Evolutionary conservation across 768 basidiomycete genomes (phyloP).

Genomic region (Calocera viscosa): DNA sequence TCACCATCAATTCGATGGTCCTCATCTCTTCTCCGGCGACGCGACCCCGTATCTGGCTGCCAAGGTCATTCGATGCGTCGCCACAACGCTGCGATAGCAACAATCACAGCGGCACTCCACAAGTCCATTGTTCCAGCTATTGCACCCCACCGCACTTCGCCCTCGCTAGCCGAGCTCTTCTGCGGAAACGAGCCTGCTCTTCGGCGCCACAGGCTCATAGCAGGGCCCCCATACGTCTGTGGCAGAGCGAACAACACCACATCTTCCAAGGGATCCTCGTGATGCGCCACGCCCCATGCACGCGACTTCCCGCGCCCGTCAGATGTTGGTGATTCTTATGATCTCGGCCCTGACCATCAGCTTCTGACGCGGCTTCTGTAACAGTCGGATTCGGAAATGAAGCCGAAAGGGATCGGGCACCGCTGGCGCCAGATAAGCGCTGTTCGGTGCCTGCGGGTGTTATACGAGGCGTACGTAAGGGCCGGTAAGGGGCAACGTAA

Average conservation of each 20-base stretch:
- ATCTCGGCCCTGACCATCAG: neutral
- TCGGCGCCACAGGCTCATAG: slow-evolving; percentile 5
- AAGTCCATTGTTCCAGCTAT: neutral
- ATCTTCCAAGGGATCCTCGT: too few species aligned
- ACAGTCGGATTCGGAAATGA: neutral
- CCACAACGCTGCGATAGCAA: neutral
- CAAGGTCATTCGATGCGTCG: neutral
- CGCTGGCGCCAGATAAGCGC: neutral
- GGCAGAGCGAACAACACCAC: too few species aligned
- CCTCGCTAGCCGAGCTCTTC: slow-evolving; percentile 6
- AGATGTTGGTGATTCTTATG: neutral
- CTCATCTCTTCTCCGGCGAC: too few species aligned
- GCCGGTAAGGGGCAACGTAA: neutral
- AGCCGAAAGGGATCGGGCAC: neutral
- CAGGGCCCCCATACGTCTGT: neutral
- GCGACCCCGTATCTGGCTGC: neutral
- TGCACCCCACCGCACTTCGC: neutral
- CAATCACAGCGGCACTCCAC: neutral
- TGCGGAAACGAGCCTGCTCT: neutral
- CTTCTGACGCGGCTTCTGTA: neutral
- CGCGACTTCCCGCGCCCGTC: neutral
- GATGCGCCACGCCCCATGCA: too few species aligned
- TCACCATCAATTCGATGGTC: too few species aligned
- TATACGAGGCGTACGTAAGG: neutral
- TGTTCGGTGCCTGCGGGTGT: too few species aligned